Conservation (phyloP, 2,329 filamentous ascomycete species). For the Nothophoma quercina region DNA sequence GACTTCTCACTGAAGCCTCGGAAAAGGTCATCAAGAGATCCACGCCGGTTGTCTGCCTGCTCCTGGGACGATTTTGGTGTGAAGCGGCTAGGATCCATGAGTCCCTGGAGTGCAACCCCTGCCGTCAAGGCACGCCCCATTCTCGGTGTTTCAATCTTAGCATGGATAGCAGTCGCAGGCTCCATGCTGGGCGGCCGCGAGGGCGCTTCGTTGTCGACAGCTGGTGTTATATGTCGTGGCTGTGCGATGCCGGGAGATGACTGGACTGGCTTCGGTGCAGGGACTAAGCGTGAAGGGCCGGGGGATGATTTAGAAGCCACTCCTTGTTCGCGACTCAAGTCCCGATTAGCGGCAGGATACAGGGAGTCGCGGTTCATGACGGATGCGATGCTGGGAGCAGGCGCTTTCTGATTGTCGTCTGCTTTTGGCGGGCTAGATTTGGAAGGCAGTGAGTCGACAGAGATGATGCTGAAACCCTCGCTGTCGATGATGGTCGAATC, state of each 20-base stretch:
- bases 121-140: slow-evolving; percentile 48
- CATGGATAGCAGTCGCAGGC: slow-evolving; percentile 20
- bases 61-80: slow-evolving; percentile 39
- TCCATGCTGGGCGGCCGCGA: slow-evolving; percentile 42
- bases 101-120: slow-evolving; percentile 48
- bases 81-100: slow-evolving; percentile 40
- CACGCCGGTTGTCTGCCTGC: slow-evolving; percentile 29
- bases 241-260: slow-evolving; percentile 25
- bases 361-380: slow-evolving; percentile 25
- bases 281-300: slow-evolving; percentile 9
- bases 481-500: slow-evolving; percentile 57
- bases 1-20: slow-evolving; percentile 51
- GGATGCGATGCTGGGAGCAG: slow-evolving; percentile 12
- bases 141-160: slow-evolving; percentile 40
- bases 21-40: slow-evolving; percentile 47
- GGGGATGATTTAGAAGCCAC: slow-evolving; percentile 13
- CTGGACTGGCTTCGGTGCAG: slow-evolving; percentile 7
- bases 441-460: slow-evolving; percentile 55
- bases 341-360: slow-evolving; percentile 7
- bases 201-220: slow-evolving; percentile 35
- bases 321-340: background rate
- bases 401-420: slow-evolving; percentile 12
- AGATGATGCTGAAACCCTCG: slow-evolving; percentile 61
- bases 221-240: slow-evolving; percentile 39
- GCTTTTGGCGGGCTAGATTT: slow-evolving; percentile 37